These are phyloP conservation scores for Condylostoma magnum DNA, from an alignment of 169 alveolate species.

Conservation along the genomic window DNA sequence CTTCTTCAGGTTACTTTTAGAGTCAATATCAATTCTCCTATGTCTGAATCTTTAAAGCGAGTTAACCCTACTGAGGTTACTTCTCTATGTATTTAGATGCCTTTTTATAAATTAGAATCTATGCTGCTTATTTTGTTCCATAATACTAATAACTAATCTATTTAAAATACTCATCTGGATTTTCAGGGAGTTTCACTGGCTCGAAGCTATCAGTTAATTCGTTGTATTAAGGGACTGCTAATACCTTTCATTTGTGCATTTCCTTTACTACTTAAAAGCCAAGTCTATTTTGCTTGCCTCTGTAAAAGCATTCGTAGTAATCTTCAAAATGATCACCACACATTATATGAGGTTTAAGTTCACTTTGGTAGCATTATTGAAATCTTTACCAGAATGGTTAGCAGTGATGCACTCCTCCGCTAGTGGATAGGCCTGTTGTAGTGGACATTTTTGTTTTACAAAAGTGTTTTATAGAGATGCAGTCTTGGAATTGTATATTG, in stretches of 20 bases:
- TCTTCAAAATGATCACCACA: conserved; percentile 30
- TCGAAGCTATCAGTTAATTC: conserved; percentile 32
- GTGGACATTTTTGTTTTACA: conserved; percentile 23
- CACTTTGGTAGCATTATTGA: conserved; percentile 8
- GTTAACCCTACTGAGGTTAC: too few relatives aligned
- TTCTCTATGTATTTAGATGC: too few relatives aligned
- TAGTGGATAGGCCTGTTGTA: conserved; percentile 4
- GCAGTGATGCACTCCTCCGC: conserved; percentile 31
- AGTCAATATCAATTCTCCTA: too few relatives aligned
- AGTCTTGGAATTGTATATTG: too few relatives aligned
- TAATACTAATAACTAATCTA: too few relatives aligned
- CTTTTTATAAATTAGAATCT: too few relatives aligned
- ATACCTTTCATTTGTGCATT: conserved; percentile 22
- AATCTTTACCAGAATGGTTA: conserved; percentile 20
- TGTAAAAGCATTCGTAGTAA: conserved; percentile 9
- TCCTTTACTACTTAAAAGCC: conserved; percentile 3
- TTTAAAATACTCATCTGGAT: conserved; percentile 30
- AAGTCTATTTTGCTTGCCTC: conserved; percentile 15
- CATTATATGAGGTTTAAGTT: conserved; percentile 6
- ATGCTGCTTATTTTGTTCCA: too few relatives aligned
- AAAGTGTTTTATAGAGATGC: too few relatives aligned
- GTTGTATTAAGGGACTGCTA: conserved; percentile 30
- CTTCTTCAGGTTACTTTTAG: too few relatives aligned
- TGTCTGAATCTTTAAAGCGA: too few relatives aligned
- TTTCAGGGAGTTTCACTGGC: conserved; percentile 29